These are phyloP conservation scores for Rehmannia glutinosa DNA, from an alignment of 257 asterid species.

Conservation along the genomic window DNA sequence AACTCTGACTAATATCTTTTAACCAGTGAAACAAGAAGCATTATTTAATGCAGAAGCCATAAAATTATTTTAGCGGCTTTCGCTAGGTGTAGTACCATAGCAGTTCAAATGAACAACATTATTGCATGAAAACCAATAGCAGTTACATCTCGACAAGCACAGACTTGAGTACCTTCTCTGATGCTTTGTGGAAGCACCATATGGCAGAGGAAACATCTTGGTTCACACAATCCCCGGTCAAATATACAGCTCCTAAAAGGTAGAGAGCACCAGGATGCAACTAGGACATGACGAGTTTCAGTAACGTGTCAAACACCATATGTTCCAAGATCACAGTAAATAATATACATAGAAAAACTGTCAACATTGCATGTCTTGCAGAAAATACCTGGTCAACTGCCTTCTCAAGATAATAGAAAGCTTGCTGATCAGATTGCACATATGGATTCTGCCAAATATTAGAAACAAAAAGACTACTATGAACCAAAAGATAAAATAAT, in stretches of 20 bases:
- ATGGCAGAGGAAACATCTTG: constrained; percentile 80
- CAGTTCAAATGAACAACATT: constrained; percentile 1
- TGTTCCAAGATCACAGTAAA: not conserved
- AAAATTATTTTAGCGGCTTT: constrained; percentile 5
- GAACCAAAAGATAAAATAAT: not conserved
- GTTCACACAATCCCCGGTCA: constrained; percentile 90
- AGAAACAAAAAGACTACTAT: not conserved
- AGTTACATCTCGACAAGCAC: constrained; percentile 13
- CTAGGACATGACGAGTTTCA: constrained; percentile 31
- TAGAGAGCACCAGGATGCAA: constrained; percentile 95
- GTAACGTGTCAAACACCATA: constrained; percentile 16
- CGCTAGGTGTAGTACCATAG: not conserved
- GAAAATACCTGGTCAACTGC: constrained; percentile 85
- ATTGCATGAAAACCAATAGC: not conserved
- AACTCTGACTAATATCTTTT: not conserved
- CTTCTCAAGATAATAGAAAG: constrained; percentile 73
- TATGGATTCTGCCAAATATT: constrained; percentile 56
- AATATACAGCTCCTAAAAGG: constrained; percentile 88
- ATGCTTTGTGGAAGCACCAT: constrained; percentile 98
- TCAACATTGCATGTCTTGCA: not conserved
- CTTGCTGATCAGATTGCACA: constrained; percentile 87
- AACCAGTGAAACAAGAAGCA: no score
- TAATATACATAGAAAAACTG: not conserved
- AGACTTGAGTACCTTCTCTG: constrained; percentile 60
- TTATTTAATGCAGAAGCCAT: not conserved